A percentile compares a stretch with the other conserved stretches of the same genome.
Conservation (phyloP, 768 basidiomycete genomes). For the Pholiota molesta region DNA sequence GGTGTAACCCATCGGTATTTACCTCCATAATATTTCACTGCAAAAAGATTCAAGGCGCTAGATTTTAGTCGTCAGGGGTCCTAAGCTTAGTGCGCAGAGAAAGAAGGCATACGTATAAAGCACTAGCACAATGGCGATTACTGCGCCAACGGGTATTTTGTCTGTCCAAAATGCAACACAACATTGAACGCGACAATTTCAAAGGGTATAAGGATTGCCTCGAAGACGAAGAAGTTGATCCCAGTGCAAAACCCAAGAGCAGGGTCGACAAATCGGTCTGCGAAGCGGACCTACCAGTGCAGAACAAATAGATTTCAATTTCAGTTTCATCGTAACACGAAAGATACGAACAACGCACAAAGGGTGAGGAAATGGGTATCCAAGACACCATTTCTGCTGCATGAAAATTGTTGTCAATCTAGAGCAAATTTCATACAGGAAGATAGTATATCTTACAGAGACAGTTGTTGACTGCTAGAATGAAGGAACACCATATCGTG, state of each 20-base stretch:
- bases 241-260: constrained; percentile 59
- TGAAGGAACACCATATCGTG: constrained; percentile 50
- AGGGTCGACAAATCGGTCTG: constrained; percentile 58
- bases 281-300: constrained; percentile 52
- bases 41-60: constrained; percentile 50
- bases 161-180: constrained; percentile 56
- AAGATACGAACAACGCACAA: constrained; percentile 42
- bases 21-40: constrained; percentile 55
- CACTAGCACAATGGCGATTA: constrained; percentile 47
- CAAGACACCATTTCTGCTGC: constrained; percentile 83
- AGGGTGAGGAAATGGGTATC: constrained; percentile 79
- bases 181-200: constrained; percentile 60
- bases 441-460: constrained; percentile 34
- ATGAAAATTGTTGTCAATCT: constrained; percentile 23
- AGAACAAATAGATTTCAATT: background rate
- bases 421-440: background rate
- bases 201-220: constrained; percentile 45
- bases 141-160: constrained; percentile 46
- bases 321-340: background rate
- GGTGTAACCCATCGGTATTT: constrained; percentile 7
- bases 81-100: background rate
- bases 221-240: constrained; percentile 60
- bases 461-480: constrained; percentile 53
- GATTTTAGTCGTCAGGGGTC: background rate
- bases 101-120: constrained; percentile 39